A percentile compares a stretch with the other conserved stretches of the same genome.
These are phyloP conservation scores for Microcyclospora pomicola DNA, from an alignment of 2,329 filamentous ascomycete genomes.

Conservation along the genomic window DNA sequence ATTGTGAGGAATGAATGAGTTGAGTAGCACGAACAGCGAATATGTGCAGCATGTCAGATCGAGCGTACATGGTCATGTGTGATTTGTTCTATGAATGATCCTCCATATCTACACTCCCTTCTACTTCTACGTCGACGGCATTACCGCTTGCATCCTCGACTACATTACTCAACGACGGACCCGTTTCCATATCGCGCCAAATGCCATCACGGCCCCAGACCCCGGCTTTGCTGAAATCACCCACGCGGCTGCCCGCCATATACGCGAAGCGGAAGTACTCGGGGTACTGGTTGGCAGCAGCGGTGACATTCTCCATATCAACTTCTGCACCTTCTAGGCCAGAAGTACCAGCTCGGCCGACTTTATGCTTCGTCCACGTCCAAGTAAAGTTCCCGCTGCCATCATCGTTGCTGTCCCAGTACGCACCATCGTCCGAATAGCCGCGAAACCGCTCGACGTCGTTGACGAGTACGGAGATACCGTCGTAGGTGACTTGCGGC, in stretches of 20 bases:
- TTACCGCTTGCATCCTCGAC: too few species aligned
- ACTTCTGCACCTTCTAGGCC: background rate
- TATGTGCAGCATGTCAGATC: too few species aligned
- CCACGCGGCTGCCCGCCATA: slow-evolving; percentile 49
- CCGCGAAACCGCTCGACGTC: slow-evolving; percentile 70
- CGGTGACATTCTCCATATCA: slow-evolving; percentile 27
- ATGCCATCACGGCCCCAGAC: slow-evolving; percentile 50
- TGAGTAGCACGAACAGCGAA: too few species aligned
- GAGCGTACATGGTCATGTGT: too few species aligned
- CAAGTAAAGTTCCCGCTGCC: slow-evolving; percentile 22
- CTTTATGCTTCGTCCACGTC: slow-evolving; percentile 17
- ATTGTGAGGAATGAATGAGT: too few species aligned
- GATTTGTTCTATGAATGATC: too few species aligned
- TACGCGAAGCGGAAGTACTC: slow-evolving; percentile 72
- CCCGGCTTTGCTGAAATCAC: slow-evolving; percentile 65
- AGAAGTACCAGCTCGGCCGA: slow-evolving; percentile 3
- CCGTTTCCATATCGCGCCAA: slow-evolving; percentile 53
- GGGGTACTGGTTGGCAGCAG: slow-evolving; percentile 25
- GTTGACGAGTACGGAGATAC: slow-evolving; percentile 68
- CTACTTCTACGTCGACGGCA: too few species aligned
- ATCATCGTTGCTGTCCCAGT: slow-evolving; percentile 22
- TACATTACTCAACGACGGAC: slow-evolving; percentile 37
- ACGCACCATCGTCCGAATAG: slow-evolving; percentile 46
- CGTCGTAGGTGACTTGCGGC: slow-evolving; percentile 43
- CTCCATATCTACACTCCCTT: too few species aligned